phyloP scores from a whole-genome alignment of 768 basidiomycete genomes.

The Leccinum boreale region DNA sequence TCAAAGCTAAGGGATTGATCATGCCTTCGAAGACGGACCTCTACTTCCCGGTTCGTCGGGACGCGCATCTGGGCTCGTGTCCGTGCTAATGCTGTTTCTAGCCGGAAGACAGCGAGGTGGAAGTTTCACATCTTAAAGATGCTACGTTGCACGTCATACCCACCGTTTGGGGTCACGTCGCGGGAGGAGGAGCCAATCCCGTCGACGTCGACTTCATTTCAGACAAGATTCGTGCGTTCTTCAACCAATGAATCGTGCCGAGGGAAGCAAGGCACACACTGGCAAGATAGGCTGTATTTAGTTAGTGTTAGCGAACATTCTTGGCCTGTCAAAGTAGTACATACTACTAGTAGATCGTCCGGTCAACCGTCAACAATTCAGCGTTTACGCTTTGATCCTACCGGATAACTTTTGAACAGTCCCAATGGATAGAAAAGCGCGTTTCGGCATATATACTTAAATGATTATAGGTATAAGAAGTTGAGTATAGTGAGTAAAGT shows the following conservation, averaged over 20 bases:
- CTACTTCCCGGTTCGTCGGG: conserved; percentile 48
- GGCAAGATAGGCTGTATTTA: neutral
- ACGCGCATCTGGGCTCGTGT: neutral
- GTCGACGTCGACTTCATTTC: conserved; percentile 41
- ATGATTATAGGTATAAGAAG: too few relatives aligned
- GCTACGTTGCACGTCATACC: conserved; percentile 50
- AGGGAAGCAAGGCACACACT: neutral
- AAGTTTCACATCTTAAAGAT: conserved; percentile 41
- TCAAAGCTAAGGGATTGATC: conserved; percentile 52
- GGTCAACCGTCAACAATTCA: neutral
- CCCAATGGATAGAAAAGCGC: too few relatives aligned
- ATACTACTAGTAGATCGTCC: neutral
- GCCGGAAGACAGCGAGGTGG: conserved; percentile 56
- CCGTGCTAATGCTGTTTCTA: conserved; percentile 15
- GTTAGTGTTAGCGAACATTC: conserved; percentile 1
- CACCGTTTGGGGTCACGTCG: conserved; percentile 58
- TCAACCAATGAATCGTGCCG: conserved; percentile 29
- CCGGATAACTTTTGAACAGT: too few relatives aligned
- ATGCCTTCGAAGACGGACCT: conserved; percentile 62
- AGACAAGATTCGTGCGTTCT: conserved; percentile 39
- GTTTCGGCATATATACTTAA: too few relatives aligned
- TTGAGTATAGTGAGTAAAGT: too few relatives aligned
- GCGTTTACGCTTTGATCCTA: neutral
- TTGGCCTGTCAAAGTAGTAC: neutral
- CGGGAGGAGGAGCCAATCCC: conserved; percentile 43